phyloP scores from a whole-genome alignment of 768 basidiomycete species.

The Naganishia kalamii region DNA sequence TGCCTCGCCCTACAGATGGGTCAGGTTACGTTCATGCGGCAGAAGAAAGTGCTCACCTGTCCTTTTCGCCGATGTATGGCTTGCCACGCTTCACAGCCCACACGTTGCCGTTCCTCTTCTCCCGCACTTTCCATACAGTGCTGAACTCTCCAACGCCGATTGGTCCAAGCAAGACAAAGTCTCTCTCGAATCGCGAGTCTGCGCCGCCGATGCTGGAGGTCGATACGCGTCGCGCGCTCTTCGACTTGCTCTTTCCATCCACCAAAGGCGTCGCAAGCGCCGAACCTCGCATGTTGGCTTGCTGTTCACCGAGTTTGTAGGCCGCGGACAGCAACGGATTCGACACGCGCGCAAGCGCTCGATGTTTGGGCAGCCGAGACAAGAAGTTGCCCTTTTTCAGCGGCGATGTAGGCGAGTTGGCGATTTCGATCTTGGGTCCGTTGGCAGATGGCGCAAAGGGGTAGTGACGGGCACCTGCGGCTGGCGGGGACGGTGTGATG shows the following conservation, averaged over 20 bases:
- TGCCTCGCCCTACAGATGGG: conserved; percentile 54
- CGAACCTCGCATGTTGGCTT: not conserved
- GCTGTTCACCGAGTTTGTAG: conserved; percentile 31
- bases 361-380: conserved; percentile 19
- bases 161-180: conserved; percentile 75
- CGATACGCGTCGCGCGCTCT: conserved; percentile 7
- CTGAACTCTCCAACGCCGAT: conserved; percentile 92
- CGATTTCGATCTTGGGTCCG: not conserved
- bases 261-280: conserved; percentile 30
- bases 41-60: conserved; percentile 58
- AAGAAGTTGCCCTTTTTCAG: conserved; percentile 5
- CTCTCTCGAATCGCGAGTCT: conserved; percentile 65
- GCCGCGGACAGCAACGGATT: conserved; percentile 41
- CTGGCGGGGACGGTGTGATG: conserved; percentile 23
- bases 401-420: conserved; percentile 17
- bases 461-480: conserved; percentile 13
- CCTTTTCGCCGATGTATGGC: conserved; percentile 76
- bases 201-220: conserved; percentile 18
- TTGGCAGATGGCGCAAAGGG: conserved; percentile 16
- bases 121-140: conserved; percentile 60
- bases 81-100: conserved; percentile 89
- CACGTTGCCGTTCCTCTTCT: conserved; percentile 52
- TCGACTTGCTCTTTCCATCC: conserved; percentile 24
- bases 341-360: conserved; percentile 37
- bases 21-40: not conserved